Evolutionary conservation across 768 basidiomycete species (phyloP).

Genomic region (Leccinum ochraceum): DNA sequence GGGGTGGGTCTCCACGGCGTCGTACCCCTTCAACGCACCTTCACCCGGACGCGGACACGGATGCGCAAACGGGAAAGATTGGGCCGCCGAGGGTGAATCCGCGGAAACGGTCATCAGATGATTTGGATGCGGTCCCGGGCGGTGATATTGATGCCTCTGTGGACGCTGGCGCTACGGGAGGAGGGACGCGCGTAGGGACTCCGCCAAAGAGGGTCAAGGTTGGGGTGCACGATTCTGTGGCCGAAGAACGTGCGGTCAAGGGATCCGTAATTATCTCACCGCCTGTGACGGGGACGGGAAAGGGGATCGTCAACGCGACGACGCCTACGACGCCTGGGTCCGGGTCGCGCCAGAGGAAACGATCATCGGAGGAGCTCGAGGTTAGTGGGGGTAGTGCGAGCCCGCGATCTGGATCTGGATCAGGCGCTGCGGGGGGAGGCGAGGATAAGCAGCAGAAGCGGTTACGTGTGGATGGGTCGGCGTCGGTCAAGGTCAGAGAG

Average conservation of each 20-base stretch:
- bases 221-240: constrained; percentile 9
- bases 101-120: constrained; percentile 39
- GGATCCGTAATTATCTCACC: background rate
- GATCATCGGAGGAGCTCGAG: constrained; percentile 53
- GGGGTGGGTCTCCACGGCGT: constrained; percentile 7
- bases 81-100: constrained; percentile 21
- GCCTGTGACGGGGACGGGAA: background rate
- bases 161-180: background rate
- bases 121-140: constrained; percentile 27
- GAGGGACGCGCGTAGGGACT: constrained; percentile 28
- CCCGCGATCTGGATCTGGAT: constrained; percentile 6
- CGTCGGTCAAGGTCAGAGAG: constrained; percentile 8
- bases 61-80: constrained; percentile 9
- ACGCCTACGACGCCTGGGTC: constrained; percentile 6
- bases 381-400: constrained; percentile 8
- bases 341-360: constrained; percentile 40
- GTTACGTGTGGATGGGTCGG: constrained; percentile 27
- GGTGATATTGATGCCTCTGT: background rate
- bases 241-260: constrained; percentile 12
- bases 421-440: background rate
- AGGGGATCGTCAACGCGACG: constrained; percentile 4
- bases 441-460: constrained; percentile 31
- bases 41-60: constrained; percentile 1
- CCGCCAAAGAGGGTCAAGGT: constrained; percentile 44
- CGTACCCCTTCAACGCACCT: background rate